phyloP scores from a whole-genome alignment of 106 monocot species.

The Agapanthus africanus region DNA sequence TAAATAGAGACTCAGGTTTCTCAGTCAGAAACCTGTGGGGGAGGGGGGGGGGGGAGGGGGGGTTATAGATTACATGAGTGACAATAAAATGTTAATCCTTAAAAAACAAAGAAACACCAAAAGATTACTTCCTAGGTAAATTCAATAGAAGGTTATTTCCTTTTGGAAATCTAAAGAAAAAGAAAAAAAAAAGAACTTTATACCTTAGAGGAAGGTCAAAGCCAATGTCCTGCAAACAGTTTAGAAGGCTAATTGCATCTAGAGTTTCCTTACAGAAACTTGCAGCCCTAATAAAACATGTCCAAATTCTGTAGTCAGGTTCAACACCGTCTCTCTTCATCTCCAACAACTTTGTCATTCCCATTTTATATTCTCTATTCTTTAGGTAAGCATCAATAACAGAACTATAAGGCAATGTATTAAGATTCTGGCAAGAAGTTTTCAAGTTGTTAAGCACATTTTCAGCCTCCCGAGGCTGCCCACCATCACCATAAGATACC shows the following conservation, averaged over 20 bases:
- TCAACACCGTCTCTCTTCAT: constrained; percentile 74
- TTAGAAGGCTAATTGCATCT: constrained; percentile 57
- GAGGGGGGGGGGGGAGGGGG: too few relatives aligned
- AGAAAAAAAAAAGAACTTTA: too few relatives aligned
- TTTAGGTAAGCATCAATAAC: constrained; percentile 95
- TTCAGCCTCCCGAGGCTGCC: constrained; percentile 74
- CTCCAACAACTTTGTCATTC: constrained; percentile 55
- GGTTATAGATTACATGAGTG: background rate
- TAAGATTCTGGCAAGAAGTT: constrained; percentile 45
- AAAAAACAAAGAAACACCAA: background rate
- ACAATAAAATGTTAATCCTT: background rate
- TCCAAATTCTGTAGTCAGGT: constrained; percentile 92
- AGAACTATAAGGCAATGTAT: constrained; percentile 76
- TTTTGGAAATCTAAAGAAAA: background rate
- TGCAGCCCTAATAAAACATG: constrained; percentile 88
- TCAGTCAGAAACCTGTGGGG: constrained; percentile 57
- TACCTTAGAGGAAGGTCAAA: constrained; percentile 92
- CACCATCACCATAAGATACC: constrained; percentile 75
- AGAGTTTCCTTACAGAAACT: constrained; percentile 71
- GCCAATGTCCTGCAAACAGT: constrained; percentile 49
- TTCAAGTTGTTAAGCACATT: constrained; percentile 73
- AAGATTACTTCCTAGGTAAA: background rate
- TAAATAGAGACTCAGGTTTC: constrained; percentile 44
- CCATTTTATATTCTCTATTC: constrained; percentile 60
- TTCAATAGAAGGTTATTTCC: background rate